Evolutionary conservation across 768 basidiomycete genomes (phyloP).

Genomic region (Boletales sp.): DNA sequence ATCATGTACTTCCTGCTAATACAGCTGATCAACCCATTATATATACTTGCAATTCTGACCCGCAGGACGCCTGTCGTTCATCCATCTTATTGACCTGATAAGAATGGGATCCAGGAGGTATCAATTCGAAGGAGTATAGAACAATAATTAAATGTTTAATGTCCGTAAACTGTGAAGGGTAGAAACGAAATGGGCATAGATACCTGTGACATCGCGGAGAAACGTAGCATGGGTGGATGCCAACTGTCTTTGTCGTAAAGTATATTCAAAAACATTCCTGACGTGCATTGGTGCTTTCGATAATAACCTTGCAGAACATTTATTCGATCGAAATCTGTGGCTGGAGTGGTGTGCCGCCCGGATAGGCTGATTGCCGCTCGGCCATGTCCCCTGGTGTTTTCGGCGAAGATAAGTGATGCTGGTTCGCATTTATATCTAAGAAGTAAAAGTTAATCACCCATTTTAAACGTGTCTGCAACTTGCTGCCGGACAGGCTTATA

Average conservation of each 20-base stretch:
- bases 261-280: constrained; percentile 6
- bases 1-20: neutral
- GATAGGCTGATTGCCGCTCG: constrained; percentile 46
- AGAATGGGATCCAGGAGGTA: neutral
- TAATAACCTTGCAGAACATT: constrained; percentile 6
- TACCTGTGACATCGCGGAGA: neutral
- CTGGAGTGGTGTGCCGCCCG: constrained; percentile 41
- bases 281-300: neutral
- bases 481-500: constrained; percentile 31
- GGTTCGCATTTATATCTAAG: constrained; percentile 47
- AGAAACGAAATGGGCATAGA: constrained; percentile 7
- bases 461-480: constrained; percentile 19
- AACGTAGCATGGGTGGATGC: neutral
- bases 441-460: constrained; percentile 33
- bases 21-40: neutral
- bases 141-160: constrained; percentile 16
- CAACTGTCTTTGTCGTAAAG: neutral
- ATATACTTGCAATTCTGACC: neutral
- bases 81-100: neutral
- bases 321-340: constrained; percentile 79
- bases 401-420: constrained; percentile 39
- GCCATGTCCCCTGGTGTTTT: constrained; percentile 43
- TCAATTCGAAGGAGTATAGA: constrained; percentile 3
- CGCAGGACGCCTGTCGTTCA: neutral
- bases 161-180: constrained; percentile 15